Evolutionary conservation across 1,284 basidiomycete genomes (phyloP), one percentile per base, ranked within the genome.

Genomic region (Cryptococcus sp.): DNA sequence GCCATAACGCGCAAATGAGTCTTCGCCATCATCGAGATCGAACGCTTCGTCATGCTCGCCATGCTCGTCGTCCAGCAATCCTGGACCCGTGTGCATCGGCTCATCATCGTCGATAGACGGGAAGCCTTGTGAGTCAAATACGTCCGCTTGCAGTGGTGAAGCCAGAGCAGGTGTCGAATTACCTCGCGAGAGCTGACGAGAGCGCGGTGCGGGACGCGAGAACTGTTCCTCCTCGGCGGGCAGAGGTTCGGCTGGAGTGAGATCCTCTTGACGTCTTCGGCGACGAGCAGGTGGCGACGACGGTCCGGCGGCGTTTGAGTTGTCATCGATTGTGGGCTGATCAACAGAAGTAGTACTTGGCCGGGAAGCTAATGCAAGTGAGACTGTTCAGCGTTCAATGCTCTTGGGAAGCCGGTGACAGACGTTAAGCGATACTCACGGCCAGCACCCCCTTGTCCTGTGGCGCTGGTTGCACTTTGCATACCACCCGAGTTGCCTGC

Each of bases 41-140:
- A 47, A 42, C 19, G 50, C 46, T 19, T 56, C 50, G 27, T 67
- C 65, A 19, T 50, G 27, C 20, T 62, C 64, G 15, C 68, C 69
- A 22, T 62, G 57, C 38, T 66, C 66, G 23, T 53, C 57, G 23
- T 63, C 57, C 15, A 46, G 27, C 16, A 20, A 41, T 2, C 31
- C 5, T 35, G 31, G 10, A 66, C 42, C 69, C 61, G 19, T 65
- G 68, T 35, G 60, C 64, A 23, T 71, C 70, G 40, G 67, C 67
- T 47, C 60, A 58, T 80, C 77, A n/a, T 72, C 78, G 10, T 79
- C 76, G 66, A 66, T 44, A 53, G 61, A 80, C 75, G 64, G 60
- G 39, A 65, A 58, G 13, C 47, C 51, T 15, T 66, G 47, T 22
- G 56, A 56, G 41, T 65, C 60, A 38, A 67, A 66, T 17, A 62